phyloP scores from a whole-genome alignment of 352 stramenopile genomes.

The Globisporangium iwayamae region DNA sequence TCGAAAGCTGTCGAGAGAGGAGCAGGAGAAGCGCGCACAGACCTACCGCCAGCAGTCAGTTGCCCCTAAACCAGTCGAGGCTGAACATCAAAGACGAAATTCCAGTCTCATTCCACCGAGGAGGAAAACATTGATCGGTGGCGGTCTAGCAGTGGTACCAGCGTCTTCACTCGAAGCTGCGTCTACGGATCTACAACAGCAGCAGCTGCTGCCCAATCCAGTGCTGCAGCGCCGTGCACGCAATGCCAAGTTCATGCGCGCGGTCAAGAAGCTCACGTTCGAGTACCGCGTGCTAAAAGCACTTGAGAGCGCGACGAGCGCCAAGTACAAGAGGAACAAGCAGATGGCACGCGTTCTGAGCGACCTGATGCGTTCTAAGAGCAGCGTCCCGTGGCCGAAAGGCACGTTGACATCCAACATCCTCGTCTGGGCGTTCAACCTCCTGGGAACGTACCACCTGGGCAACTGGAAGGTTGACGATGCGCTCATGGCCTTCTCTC shows the following conservation, averaged over 20 bases:
- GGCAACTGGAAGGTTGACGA: conserved; percentile 32
- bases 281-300: conserved; percentile 42
- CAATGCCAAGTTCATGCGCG: conserved; percentile 28
- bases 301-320: conserved; percentile 25
- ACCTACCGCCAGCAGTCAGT: neutral
- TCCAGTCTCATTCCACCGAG: neutral
- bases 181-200: neutral
- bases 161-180: neutral
- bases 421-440: conserved; percentile 55
- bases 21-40: conserved; percentile 12
- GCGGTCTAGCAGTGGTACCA: neutral
- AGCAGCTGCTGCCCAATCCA: neutral
- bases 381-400: conserved; percentile 27
- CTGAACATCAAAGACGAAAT: neutral
- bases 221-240: conserved; percentile 9
- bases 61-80: neutral
- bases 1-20: conserved; percentile 12
- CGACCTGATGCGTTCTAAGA: conserved; percentile 21
- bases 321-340: conserved; percentile 40
- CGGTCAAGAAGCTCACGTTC: conserved; percentile 42
- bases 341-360: conserved; percentile 22
- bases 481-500: conserved; percentile 45
- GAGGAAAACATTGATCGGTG: conserved; percentile 10
- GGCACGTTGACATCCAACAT: conserved; percentile 39
- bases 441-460: conserved; percentile 30